Evolutionary conservation across 148 eudicot genomes (phyloP).

Genomic region (Polygonum aviculare): DNA sequence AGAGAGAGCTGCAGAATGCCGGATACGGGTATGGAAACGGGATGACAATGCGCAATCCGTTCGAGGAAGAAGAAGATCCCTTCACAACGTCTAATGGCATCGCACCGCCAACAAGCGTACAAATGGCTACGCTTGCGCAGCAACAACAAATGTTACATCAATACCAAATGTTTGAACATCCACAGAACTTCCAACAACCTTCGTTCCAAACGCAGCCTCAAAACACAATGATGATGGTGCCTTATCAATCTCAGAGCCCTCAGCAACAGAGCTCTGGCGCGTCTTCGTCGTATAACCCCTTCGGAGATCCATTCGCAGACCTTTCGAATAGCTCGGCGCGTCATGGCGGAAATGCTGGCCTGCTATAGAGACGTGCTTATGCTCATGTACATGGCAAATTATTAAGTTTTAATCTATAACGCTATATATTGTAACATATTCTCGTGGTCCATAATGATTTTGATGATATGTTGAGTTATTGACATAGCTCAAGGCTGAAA

Average conservation of each 20-base stretch:
- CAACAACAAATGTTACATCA: conserved; percentile 43
- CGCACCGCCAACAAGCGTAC: conserved; percentile 69
- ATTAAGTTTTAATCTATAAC: neutral
- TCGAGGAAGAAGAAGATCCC: conserved; percentile 45
- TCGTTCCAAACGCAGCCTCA: conserved; percentile 19
- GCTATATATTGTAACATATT: neutral
- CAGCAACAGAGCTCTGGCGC: conserved; percentile 20
- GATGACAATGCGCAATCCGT: conserved; percentile 34
- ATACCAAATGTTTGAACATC: conserved; percentile 21
- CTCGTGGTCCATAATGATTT: neutral
- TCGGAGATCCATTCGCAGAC: conserved; percentile 54
- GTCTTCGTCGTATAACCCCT: conserved; percentile 46
- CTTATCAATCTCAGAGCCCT: conserved; percentile 28
- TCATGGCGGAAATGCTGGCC: conserved; percentile 38
- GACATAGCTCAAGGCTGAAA: neutral
- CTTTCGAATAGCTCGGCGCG: conserved; percentile 30
- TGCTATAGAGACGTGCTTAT: conserved; percentile 30
- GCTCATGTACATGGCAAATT: neutral
- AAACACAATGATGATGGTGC: conserved; percentile 30
- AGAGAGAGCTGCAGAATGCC: conserved; percentile 37
- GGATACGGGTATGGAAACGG: conserved; percentile 53
- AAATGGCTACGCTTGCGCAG: conserved; percentile 55
- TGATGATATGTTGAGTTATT: no score
- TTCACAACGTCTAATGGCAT: conserved; percentile 44
- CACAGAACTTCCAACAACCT: conserved; percentile 24